These are phyloP conservation scores for Scutellaria baicalensis DNA, from an alignment of 257 asterid genomes.

Conservation along the genomic window DNA sequence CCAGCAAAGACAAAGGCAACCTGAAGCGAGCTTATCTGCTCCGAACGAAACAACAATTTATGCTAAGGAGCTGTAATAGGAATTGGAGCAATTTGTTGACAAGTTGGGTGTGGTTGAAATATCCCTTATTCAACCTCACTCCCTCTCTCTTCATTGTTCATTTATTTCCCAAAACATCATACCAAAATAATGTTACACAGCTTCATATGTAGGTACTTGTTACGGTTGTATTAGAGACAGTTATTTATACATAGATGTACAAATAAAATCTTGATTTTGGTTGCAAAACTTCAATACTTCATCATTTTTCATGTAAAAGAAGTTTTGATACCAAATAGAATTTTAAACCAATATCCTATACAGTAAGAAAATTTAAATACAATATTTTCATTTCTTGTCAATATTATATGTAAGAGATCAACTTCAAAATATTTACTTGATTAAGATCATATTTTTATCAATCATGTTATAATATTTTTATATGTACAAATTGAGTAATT, in stretches of 20 bases:
- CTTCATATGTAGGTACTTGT: background rate
- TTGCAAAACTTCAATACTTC: too few species aligned
- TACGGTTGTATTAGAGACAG: too few species aligned
- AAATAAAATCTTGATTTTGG: too few species aligned
- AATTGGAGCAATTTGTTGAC: slow-evolving; percentile 16
- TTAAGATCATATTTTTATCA: too few species aligned
- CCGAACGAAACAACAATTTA: slow-evolving; percentile 2
- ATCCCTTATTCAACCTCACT: background rate
- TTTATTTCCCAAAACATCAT: background rate
- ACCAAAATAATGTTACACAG: slow-evolving; percentile 13
- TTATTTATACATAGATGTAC: too few species aligned
- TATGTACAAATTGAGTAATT: too few species aligned
- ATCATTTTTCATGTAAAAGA: background rate
- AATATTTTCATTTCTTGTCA: too few species aligned
- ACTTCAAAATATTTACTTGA: too few species aligned
- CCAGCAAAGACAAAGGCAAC: slow-evolving; percentile 58
- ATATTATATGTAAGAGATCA: too few species aligned
- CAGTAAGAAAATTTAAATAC: too few species aligned
- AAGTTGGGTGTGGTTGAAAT: slow-evolving; percentile 10
- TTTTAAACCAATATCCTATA: too few species aligned
- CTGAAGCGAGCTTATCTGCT: slow-evolving; percentile 27
- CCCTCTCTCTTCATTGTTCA: background rate
- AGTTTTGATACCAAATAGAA: background rate
- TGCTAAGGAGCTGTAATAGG: slow-evolving; percentile 14
- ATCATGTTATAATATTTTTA: too few species aligned